Evolutionary conservation across 345 rosid species (phyloP), one percentile per base, ranked within the genome.

Genomic region (Ceriops zippeliana): DNA sequence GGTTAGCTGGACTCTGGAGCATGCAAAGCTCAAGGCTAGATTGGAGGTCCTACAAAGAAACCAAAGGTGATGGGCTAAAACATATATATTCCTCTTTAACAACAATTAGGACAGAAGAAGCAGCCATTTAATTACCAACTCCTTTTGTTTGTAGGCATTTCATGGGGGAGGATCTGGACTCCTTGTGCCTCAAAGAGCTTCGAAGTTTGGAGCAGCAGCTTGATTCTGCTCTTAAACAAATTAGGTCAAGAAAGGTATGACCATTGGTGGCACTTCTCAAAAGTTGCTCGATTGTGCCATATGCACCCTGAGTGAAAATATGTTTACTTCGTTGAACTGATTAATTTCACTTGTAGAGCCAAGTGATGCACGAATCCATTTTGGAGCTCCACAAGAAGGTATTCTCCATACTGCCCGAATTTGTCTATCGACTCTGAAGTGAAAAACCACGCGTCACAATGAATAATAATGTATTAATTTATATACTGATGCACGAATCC

Each of bases 21-120:
- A 88, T 81, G 93, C 96, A 66, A 91, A 88, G 85, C 91, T 95
- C 58, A 95, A 95, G 80, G 96, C 93, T 47, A 86, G 96, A 77
- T 69, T 89, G 79, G 99, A 95, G 76, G 82, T 95, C 65, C 75
- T 95, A 70, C 90, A 89, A 73, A 87, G 75, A 81, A 91, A 91
- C 80, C 84, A 86, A 70, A 88, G 84, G 97, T 87, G 83, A 16
- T 38, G 4, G 21, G 46, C 47, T 31, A 34, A 6, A 34, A 8
- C 27, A 47, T 24, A 27, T 28, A 34, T 6, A 10, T 3, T 56
- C 16, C 28, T 24, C 59, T 3, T 24, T 6, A 28, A 54, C 42
- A 34, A 22, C 24, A 5, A 53, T 11, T 11, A 66, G 21, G 9
- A 38, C 46, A 30, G 20, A 37, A 27, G 61, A 15, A 27, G 19